Conservation (phyloP, 2,329 filamentous ascomycete species). For the Thelonectria olida region DNA sequence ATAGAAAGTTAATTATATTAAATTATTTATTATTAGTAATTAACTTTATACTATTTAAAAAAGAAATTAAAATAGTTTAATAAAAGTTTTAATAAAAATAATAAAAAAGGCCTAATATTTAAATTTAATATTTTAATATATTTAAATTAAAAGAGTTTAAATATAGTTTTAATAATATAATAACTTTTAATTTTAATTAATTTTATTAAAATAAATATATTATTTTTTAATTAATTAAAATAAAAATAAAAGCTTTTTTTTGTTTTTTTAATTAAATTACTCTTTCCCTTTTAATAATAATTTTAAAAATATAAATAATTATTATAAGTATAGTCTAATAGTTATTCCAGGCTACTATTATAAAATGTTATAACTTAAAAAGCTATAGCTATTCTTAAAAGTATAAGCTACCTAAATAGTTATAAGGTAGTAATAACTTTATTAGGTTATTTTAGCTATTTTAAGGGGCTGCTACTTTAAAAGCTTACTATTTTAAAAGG, state of each 20-base stretch:
- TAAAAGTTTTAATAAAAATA: background rate
- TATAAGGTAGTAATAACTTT: too few relatives aligned
- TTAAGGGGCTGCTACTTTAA: too few relatives aligned
- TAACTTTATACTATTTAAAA: background rate
- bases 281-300: too few relatives aligned
- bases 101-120: background rate
- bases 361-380: too few relatives aligned
- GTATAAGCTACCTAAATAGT: too few relatives aligned
- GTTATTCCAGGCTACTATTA: too few relatives aligned
- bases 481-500: too few relatives aligned
- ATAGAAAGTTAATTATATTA: background rate
- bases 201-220: background rate
- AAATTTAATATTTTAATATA: background rate
- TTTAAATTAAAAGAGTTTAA: too few relatives aligned
- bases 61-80: background rate
- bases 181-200: constrained; percentile 1
- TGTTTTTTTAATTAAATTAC: background rate
- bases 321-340: too few relatives aligned
- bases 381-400: too few relatives aligned
- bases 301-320: background rate
- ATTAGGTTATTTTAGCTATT: too few relatives aligned
- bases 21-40: background rate
- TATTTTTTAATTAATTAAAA: background rate
- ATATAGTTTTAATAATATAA: too few relatives aligned
- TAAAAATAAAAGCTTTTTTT: background rate